phyloP scores from a whole-genome alignment of 495 filamentous ascomycete genomes.

The Acidomyces sp. region DNA sequence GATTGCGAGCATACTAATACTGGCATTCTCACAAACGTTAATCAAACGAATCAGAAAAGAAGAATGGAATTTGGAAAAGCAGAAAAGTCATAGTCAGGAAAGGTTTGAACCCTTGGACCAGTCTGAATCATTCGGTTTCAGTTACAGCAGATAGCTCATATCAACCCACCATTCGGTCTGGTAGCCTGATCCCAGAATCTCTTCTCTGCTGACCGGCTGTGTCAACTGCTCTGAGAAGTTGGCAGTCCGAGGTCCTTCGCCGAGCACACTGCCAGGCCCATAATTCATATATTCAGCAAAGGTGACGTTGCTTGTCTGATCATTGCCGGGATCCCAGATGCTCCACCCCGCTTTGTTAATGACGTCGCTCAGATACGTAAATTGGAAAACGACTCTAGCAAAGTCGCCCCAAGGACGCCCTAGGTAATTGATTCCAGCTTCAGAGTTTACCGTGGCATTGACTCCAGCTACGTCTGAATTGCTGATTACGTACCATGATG shows the following conservation, averaged over 20 bases:
- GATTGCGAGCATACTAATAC: no score
- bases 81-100: no score
- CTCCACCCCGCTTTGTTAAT: constrained; percentile 50
- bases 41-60: no score
- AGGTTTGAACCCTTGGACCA: no score
- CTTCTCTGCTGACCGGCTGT: constrained; percentile 33
- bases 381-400: constrained; percentile 50
- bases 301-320: constrained; percentile 36
- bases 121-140: no score
- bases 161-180: constrained; percentile 35
- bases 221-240: constrained; percentile 38
- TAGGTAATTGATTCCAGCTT: constrained; percentile 42
- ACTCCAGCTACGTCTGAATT: constrained; percentile 36
- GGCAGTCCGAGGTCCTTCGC: constrained; percentile 42
- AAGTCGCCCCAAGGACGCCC: constrained; percentile 53
- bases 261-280: constrained; percentile 36
- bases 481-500: constrained; percentile 52
- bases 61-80: no score
- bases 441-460: constrained; percentile 32
- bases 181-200: constrained; percentile 42
- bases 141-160: constrained; percentile 26
- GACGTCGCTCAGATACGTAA: constrained; percentile 38
- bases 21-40: no score
- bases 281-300: constrained; percentile 50
- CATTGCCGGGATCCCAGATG: constrained; percentile 34